Conservation (phyloP, 345 rosid species). For the Eucalyptus pauciflora region DNA sequence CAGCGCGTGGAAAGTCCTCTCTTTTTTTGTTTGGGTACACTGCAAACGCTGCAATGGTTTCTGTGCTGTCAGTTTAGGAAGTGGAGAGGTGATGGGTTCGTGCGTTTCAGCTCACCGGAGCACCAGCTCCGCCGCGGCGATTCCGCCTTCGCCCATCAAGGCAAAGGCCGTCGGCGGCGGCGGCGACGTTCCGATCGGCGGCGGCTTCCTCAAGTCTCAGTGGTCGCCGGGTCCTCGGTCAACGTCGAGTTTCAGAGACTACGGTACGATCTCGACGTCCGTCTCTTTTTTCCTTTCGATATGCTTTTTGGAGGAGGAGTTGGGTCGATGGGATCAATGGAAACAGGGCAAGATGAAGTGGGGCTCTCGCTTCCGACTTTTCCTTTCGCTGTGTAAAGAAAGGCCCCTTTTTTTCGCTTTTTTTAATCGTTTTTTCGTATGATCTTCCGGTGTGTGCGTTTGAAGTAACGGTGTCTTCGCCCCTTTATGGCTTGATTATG, state of each 20-base stretch:
- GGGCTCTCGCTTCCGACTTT: background rate
- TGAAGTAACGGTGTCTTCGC: background rate
- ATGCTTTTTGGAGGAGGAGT: background rate
- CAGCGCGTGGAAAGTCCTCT: background rate
- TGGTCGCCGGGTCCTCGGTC: background rate
- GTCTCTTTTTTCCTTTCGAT: background rate
- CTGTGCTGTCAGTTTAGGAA: background rate
- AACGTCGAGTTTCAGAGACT: background rate
- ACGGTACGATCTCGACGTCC: slow-evolving; percentile 8
- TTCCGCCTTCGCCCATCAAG: slow-evolving; percentile 16
- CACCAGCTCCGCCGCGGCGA: slow-evolving; percentile 19
- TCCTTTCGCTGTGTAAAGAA: background rate
- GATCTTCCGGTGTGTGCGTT: background rate
- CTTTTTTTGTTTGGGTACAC: background rate
- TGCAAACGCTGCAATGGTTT: background rate
- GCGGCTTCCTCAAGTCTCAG: background rate
- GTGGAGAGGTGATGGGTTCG: slow-evolving; percentile 29
- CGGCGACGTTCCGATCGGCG: background rate
- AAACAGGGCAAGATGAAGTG: background rate
- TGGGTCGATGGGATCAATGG: background rate
- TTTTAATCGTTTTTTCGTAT: background rate
- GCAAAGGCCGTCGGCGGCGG: slow-evolving; percentile 4
- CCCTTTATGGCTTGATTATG: background rate
- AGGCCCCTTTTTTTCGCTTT: background rate
- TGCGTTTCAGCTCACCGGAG: slow-evolving; percentile 23